Evolutionary conservation across 116 monocot species (phyloP).

Genomic region (Iris pallida): DNA sequence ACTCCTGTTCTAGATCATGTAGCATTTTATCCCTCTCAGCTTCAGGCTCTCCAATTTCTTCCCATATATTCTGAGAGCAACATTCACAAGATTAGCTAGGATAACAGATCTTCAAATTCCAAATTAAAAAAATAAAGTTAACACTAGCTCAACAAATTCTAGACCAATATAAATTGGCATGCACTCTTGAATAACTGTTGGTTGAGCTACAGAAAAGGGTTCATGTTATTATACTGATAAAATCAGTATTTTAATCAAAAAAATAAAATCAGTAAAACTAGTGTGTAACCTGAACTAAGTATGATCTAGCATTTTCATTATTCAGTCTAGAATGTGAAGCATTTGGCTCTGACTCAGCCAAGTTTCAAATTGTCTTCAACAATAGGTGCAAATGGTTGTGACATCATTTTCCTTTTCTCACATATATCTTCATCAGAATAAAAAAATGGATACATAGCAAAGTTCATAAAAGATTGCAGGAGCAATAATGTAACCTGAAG

Average conservation of each 20-base stretch:
- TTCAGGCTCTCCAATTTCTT: conserved; percentile 79
- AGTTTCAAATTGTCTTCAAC: background rate
- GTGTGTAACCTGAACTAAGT: too few species aligned
- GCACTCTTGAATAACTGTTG: too few species aligned
- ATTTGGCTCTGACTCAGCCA: background rate
- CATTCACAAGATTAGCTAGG: background rate
- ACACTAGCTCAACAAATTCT: background rate
- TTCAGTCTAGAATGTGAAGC: background rate
- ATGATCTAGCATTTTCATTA: too few species aligned
- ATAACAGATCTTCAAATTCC: background rate
- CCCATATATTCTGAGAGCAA: conserved; percentile 57
- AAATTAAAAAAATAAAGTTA: background rate
- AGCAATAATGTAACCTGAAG: conserved; percentile 58
- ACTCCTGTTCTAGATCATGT: conserved; percentile 71
- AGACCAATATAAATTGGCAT: background rate
- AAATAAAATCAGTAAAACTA: too few species aligned
- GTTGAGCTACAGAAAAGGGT: too few species aligned
- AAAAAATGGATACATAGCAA: background rate
- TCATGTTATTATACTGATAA: too few species aligned
- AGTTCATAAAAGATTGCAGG: background rate
- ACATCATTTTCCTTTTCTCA: background rate
- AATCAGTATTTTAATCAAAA: too few species aligned
- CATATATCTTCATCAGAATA: background rate
- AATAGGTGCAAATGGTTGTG: background rate
- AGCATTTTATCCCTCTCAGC: conserved; percentile 64